A percentile compares a stretch with the other conserved stretches of the same genome.
phyloP scores from a whole-genome alignment of 495 filamentous ascomycete genomes.

The Cryomyces minteri region DNA sequence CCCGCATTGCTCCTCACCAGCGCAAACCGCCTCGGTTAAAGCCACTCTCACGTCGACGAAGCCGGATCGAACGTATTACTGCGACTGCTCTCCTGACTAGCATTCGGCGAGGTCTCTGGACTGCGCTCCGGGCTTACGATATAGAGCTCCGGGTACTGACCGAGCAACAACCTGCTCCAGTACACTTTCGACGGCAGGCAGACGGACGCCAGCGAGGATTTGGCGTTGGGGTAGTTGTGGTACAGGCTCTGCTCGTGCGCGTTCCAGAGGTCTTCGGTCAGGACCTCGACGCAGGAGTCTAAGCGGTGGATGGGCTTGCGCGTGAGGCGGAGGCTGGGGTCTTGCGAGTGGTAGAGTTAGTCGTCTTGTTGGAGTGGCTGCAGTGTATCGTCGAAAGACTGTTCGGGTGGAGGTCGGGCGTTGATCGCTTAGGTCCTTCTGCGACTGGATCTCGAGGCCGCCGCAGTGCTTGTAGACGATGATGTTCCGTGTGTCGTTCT shows the following conservation, averaged over 20 bases:
- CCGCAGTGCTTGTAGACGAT: conserved; percentile 19
- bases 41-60: too few species aligned
- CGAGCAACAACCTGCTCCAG: conserved; percentile 17
- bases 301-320: conserved; percentile 18
- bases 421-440: conserved; percentile 9
- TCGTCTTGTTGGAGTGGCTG: background rate
- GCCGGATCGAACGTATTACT: background rate
- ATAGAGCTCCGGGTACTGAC: conserved; percentile 19
- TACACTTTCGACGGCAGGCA: conserved; percentile 18
- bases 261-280: conserved; percentile 18
- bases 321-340: conserved; percentile 17
- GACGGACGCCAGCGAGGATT: conserved; percentile 17
- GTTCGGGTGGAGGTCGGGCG: background rate
- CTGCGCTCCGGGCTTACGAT: conserved; percentile 18
- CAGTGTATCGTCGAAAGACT: background rate
- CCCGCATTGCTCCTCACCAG: too few species aligned
- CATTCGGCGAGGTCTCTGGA: background rate
- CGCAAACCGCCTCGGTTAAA: too few species aligned
- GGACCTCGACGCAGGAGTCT: conserved; percentile 17
- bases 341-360: conserved; percentile 2
- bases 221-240: conserved; percentile 16
- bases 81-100: background rate
- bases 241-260: conserved; percentile 15
- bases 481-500: conserved; percentile 13
- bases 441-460: conserved; percentile 12